Evolutionary conservation across 805 yeast genomes (phyloP).

Genomic region (Lipomyces yamanashiensis): DNA sequence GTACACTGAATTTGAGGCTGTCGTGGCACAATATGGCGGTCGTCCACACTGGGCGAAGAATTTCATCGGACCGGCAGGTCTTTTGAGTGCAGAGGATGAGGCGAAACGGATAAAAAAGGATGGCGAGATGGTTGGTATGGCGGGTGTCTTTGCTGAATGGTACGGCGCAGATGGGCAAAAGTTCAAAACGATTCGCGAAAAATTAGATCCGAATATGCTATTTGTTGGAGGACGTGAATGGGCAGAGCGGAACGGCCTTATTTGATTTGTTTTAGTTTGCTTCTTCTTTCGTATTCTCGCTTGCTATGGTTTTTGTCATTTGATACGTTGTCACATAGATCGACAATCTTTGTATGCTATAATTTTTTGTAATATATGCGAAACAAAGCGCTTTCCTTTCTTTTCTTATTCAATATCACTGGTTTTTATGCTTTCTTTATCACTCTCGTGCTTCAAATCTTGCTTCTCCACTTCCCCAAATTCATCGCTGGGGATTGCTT

Average conservation of each 20-base stretch:
- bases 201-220: constrained; percentile 80
- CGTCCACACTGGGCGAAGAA: constrained; percentile 99
- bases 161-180: constrained; percentile 69
- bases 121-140: constrained; percentile 81
- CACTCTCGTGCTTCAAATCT: neutral
- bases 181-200: constrained; percentile 66
- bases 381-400: neutral
- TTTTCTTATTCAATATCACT: neutral
- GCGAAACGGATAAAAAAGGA: constrained; percentile 47
- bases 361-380: constrained; percentile 1
- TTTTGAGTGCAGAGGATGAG: constrained; percentile 42
- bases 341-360: constrained; percentile 2
- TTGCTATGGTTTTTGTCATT: neutral
- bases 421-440: neutral
- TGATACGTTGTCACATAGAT: neutral
- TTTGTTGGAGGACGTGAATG: constrained; percentile 79
- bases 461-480: neutral
- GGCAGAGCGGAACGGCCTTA: constrained; percentile 77
- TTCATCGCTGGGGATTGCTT: constrained; percentile 22
- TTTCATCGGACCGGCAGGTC: constrained; percentile 63
- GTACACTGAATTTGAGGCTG: constrained; percentile 81
- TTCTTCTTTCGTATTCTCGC: neutral
- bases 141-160: constrained; percentile 72
- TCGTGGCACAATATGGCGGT: constrained; percentile 79
- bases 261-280: neutral